Percentiles rank a stretch among this genome's conserved stretches.
Conservation (phyloP, 306 rosid genomes). For the Styphnolobium japonicum region DNA sequence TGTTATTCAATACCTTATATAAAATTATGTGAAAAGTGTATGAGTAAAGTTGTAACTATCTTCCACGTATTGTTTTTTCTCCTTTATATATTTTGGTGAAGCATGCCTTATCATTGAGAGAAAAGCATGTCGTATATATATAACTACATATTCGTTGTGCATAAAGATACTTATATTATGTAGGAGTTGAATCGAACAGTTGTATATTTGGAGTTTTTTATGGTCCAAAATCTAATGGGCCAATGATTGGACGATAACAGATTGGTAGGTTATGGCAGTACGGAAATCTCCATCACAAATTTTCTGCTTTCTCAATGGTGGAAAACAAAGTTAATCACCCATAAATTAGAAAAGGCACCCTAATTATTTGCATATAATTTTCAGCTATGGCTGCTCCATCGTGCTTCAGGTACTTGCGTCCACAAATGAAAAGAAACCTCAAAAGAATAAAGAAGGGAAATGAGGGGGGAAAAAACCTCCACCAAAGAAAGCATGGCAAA, state of each 20-base stretch:
- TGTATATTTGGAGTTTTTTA: too few species aligned
- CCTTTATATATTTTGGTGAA: background rate
- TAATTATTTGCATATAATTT: slow-evolving; percentile 14
- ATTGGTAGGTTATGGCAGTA: slow-evolving; percentile 12
- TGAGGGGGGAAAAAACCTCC: background rate
- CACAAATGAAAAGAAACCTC: background rate
- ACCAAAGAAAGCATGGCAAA: slow-evolving; percentile 9
- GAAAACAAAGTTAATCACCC: slow-evolving; percentile 4
- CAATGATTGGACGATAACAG: slow-evolving; percentile 41
- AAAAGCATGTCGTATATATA: background rate
- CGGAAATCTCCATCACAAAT: slow-evolving; percentile 24
- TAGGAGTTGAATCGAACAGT: slow-evolving; percentile 33
- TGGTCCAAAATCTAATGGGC: slow-evolving; percentile 30
- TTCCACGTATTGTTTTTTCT: background rate
- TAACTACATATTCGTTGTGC: slow-evolving; percentile 21
- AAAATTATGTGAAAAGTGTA: too few species aligned
- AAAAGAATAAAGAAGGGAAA: background rate
- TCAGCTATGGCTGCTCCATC: slow-evolving; percentile 15
- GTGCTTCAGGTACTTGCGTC: slow-evolving; percentile 1
- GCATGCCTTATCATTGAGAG: slow-evolving; percentile 21
- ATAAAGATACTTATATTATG: slow-evolving; percentile 19
- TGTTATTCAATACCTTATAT: too few species aligned
- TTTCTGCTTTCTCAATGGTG: slow-evolving; percentile 14
- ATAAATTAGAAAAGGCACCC: background rate
- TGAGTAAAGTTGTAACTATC: too few species aligned